phyloP scores from a whole-genome alignment of 345 rosid species.

The Zanthoxylum bungeanum region DNA sequence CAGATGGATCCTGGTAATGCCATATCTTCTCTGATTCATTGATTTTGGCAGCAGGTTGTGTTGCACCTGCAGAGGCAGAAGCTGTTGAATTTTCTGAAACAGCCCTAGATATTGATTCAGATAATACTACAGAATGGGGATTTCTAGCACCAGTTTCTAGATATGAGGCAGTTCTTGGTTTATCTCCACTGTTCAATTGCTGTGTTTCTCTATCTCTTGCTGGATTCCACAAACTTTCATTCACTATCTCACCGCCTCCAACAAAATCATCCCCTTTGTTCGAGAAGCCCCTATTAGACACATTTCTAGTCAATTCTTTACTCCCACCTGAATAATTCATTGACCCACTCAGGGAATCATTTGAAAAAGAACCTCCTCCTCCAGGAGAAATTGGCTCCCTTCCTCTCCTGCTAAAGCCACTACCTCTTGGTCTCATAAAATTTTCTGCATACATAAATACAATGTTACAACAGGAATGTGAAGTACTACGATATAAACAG shows the following conservation, averaged over 20 bases:
- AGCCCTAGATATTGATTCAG: conserved; percentile 46
- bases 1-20: conserved; percentile 95
- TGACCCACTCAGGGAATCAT: conserved; percentile 64
- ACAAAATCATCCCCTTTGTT: conserved; percentile 55
- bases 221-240: conserved; percentile 53
- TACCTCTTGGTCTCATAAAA: conserved; percentile 53
- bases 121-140: conserved; percentile 29
- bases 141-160: conserved; percentile 39
- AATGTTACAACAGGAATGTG: conserved; percentile 16
- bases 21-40: conserved; percentile 88
- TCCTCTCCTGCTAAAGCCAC: conserved; percentile 64
- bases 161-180: conserved; percentile 41
- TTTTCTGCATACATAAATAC: conserved; percentile 46
- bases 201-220: conserved; percentile 59
- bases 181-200: conserved; percentile 52
- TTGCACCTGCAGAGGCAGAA: conserved; percentile 32
- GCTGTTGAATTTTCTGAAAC: conserved; percentile 37
- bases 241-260: conserved; percentile 47
- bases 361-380: conserved; percentile 55
- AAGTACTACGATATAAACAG: conserved; percentile 13
- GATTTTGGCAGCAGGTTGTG: conserved; percentile 42
- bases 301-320: conserved; percentile 63
- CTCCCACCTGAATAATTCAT: conserved; percentile 51
- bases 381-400: conserved; percentile 80
- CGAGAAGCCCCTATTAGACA: conserved; percentile 54